These are phyloP conservation scores for Trichoderma hamatum DNA, from an alignment of 2,329 filamentous ascomycete species.

Conservation along the genomic window DNA sequence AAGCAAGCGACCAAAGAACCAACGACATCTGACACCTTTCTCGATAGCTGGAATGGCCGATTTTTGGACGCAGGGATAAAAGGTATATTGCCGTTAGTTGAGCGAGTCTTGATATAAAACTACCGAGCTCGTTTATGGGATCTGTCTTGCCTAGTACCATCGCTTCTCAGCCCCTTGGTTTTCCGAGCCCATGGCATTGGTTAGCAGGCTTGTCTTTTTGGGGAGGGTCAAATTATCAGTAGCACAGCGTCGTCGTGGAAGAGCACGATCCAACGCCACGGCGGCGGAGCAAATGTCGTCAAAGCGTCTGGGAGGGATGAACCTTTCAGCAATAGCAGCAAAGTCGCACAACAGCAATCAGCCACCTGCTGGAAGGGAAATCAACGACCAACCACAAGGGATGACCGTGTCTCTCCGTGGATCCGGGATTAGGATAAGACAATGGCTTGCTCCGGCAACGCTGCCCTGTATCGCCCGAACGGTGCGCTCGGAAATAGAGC, in stretches of 20 bases:
- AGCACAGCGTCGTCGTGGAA: conserved; percentile 5
- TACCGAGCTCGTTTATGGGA: neutral
- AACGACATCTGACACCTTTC: neutral
- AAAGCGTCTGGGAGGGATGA: neutral
- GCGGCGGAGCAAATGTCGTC: neutral
- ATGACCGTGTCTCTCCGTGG: conserved; percentile 28
- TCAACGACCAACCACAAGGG: neutral
- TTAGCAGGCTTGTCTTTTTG: neutral
- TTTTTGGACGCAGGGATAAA: neutral
- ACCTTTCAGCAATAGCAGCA: neutral
- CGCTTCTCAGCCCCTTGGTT: neutral
- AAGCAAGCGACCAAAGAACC: neutral
- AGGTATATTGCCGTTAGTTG: neutral
- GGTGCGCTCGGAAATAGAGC: neutral
- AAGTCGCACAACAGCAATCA: conserved; percentile 1
- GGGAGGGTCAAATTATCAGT: neutral
- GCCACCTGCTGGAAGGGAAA: neutral
- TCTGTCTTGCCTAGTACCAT: neutral
- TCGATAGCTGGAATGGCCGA: conserved; percentile 1
- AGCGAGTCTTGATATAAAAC: neutral
- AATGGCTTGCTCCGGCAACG: neutral
- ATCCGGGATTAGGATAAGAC: conserved; percentile 22
- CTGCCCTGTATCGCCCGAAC: neutral
- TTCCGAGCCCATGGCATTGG: conserved; percentile 5
- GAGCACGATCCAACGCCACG: conserved; percentile 6